phyloP scores from a whole-genome alignment of 805 yeast genomes.

The Candida hispaniensis region DNA sequence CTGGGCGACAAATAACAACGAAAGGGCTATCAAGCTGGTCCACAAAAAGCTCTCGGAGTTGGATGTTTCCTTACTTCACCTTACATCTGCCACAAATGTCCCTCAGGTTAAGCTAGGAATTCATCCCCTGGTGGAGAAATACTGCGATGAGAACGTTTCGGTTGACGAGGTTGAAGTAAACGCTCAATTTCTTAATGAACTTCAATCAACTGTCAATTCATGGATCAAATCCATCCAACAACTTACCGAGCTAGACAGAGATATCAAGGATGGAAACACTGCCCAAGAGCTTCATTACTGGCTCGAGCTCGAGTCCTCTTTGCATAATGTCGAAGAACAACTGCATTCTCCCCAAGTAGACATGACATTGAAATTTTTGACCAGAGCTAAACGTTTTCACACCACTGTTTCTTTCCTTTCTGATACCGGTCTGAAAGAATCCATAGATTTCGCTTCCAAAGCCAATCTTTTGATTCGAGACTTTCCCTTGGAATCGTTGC shows the following conservation, averaged over 20 bases:
- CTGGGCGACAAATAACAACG: conserved; percentile 17
- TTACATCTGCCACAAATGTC: conserved; percentile 54
- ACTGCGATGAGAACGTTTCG: conserved; percentile 28
- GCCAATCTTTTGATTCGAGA: conserved; percentile 58
- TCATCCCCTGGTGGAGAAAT: conserved; percentile 40
- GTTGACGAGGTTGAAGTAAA: conserved; percentile 31
- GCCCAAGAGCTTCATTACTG: conserved; percentile 68
- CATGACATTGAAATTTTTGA: conserved; percentile 49
- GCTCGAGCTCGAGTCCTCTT: conserved; percentile 56
- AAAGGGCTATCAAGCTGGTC: conserved; percentile 34
- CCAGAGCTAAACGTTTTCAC: conserved; percentile 66
- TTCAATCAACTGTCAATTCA: conserved; percentile 58
- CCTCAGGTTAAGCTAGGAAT: conserved; percentile 49
- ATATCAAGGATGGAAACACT: conserved; percentile 41
- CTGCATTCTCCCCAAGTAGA: conserved; percentile 43
- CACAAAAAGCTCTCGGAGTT: conserved; percentile 60
- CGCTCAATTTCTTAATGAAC: conserved; percentile 46
- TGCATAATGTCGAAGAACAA: conserved; percentile 48
- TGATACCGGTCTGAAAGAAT: conserved; percentile 57
- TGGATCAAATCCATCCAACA: conserved; percentile 62
- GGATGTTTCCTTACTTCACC: conserved; percentile 51
- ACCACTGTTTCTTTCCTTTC: conserved; percentile 62
- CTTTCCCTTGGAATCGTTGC: conserved; percentile 53
- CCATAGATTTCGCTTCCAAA: conserved; percentile 40
- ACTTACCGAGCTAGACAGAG: conserved; percentile 43